These are phyloP conservation scores for Avicennia marina DNA, from an alignment of 257 asterid genomes.

Conservation along the genomic window DNA sequence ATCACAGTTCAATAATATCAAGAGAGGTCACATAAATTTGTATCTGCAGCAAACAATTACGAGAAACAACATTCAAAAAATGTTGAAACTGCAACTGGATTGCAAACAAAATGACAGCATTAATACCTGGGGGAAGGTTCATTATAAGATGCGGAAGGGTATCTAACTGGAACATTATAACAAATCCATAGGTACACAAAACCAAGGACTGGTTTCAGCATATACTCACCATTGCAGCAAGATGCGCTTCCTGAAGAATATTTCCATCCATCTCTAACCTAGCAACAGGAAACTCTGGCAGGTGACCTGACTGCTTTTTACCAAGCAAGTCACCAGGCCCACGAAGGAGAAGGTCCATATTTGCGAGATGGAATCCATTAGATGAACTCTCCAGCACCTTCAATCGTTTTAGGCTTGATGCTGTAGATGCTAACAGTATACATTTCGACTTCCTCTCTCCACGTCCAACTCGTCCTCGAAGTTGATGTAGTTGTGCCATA, in stretches of 20 bases:
- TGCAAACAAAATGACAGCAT: too few species aligned
- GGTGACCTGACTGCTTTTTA: slow-evolving; percentile 87
- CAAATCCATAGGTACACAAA: background rate
- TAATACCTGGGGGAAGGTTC: too few species aligned
- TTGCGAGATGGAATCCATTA: slow-evolving; percentile 82
- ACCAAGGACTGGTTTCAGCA: background rate
- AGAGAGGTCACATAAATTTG: background rate
- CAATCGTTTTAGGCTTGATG: slow-evolving; percentile 59
- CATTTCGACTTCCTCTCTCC: slow-evolving; percentile 85
- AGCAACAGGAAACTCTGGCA: slow-evolving; percentile 92
- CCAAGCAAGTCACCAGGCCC: slow-evolving; percentile 99
- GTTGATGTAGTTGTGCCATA: slow-evolving; percentile 88
- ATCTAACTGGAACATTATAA: too few species aligned
- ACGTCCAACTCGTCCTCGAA: slow-evolving; percentile 93
- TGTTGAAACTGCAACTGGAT: too few species aligned
- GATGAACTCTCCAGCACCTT: slow-evolving; percentile 78
- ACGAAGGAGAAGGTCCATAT: slow-evolving; percentile 82
- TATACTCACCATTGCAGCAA: slow-evolving; percentile 74
- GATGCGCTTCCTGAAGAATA: slow-evolving; percentile 84
- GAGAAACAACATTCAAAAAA: background rate
- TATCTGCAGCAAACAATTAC: background rate
- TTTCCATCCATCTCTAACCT: slow-evolving; percentile 89
- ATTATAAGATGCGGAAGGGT: too few species aligned
- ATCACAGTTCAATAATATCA: too few species aligned
- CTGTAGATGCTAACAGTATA: slow-evolving; percentile 51